Evolutionary conservation across 495 filamentous ascomycete genomes (phyloP), one percentile per base, ranked within the genome.

Genomic region (Pyrenula aspistea): DNA sequence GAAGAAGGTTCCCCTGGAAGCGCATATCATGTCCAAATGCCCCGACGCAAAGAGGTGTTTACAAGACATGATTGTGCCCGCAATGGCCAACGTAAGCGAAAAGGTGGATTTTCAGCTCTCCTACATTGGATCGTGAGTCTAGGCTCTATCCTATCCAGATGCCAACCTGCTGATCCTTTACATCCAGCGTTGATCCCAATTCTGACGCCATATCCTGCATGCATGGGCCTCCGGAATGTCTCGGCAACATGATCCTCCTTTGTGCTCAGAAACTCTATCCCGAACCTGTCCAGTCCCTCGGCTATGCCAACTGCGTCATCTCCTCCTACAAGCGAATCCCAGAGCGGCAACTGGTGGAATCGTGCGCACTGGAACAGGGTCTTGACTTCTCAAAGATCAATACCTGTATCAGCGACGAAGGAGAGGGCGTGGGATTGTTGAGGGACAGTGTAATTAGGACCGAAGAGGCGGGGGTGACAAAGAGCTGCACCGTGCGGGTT

Each of bases 21-120:
- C 88, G 56, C 89, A 94, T 64, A 87, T 95, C 59, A 96, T 95
- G 86, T 87, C 85, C 69, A 96, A 97, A 73, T 98, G 93, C 62
- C 93, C 93, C 0, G 89, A 94, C 67, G 86, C 88, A 1, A 77
- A 71, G 67, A 84, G 85, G 65, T 96, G 93, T 65, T 75, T 98
- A 3, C 80, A 82, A 52, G 74, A 91, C 55, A 66, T 98, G 56
- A 78, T 97, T 12, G 71, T 96, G 1, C 93, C 94, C 1, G 80
- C 88, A 2, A 95, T 98, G 89, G 81, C 87, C 68, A 77, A 83
- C 52, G 77, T 91, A 21, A 77, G 78, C 55, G 78, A 86, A 56
- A 94, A 93, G 65, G 91, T 97, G 25, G 83, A 95, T 71, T 98
- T 97, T 69, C 83, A 77, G 20, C 75, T 96, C 55, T 92, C 88